Evolutionary conservation across 352 stramenopile species (phyloP).

Genomic region (Halophytophthora batemanensis): DNA sequence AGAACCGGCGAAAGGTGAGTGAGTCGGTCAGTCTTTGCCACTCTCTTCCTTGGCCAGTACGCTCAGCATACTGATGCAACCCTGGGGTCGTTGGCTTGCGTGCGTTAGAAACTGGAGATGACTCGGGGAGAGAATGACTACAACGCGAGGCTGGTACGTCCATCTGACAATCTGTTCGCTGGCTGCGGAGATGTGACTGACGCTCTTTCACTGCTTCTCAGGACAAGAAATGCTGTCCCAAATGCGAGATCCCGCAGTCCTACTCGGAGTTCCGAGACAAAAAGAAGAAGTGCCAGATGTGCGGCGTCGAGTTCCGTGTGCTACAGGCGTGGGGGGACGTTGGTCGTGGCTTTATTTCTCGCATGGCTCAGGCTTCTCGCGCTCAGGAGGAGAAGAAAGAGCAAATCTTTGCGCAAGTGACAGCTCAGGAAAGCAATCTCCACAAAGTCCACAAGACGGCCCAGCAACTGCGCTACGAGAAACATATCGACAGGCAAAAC

Average conservation of each 20-base stretch:
- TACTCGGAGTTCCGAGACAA: conserved; percentile 86
- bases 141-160: conserved; percentile 43
- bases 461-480: conserved; percentile 71
- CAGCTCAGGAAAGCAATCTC: conserved; percentile 30
- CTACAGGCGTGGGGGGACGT: conserved; percentile 77
- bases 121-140: conserved; percentile 79
- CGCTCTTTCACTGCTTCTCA: conserved; percentile 11
- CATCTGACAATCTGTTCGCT: not conserved
- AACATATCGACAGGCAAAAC: conserved; percentile 49
- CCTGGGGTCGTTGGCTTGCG: too few species aligned
- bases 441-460: conserved; percentile 40
- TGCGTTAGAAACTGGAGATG: conserved; percentile 75
- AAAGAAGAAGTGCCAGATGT: conserved; percentile 83
- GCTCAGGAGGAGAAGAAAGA: conserved; percentile 42
- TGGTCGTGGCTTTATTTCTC: conserved; percentile 52
- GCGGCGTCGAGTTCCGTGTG: conserved; percentile 68
- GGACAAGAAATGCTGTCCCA: conserved; percentile 81
- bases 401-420: conserved; percentile 46
- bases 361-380: conserved; percentile 47
- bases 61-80: too few species aligned
- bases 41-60: not conserved
- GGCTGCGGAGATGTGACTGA: not conserved
- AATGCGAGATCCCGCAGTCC: conserved; percentile 61
- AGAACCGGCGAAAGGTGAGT: conserved; percentile 70
- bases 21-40: not conserved